phyloP scores from a whole-genome alignment of 352 stramenopile genomes.

The Globisporangium cystogenes region DNA sequence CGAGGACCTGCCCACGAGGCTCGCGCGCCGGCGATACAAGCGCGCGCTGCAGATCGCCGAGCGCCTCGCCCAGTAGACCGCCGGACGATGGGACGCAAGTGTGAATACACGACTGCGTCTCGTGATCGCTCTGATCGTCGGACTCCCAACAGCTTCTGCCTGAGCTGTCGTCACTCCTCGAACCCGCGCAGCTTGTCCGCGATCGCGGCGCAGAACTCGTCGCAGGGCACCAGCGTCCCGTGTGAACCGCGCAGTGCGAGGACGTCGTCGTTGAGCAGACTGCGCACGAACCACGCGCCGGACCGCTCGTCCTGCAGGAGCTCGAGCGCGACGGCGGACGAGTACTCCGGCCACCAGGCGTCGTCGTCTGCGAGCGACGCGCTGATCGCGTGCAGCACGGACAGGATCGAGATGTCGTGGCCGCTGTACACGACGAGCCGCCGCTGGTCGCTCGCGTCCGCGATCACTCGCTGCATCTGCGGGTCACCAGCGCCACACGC shows the following conservation, averaged over 20 bases:
- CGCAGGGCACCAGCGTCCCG: slow-evolving; percentile 17
- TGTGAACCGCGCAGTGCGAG: slow-evolving; percentile 18
- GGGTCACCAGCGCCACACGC: background rate
- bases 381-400: slow-evolving; percentile 61
- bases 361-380: slow-evolving; percentile 36
- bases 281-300: slow-evolving; percentile 51
- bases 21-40: slow-evolving; percentile 72
- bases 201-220: slow-evolving; percentile 41
- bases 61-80: slow-evolving; percentile 34
- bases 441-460: slow-evolving; percentile 30
- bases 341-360: slow-evolving; percentile 71
- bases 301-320: slow-evolving; percentile 51
- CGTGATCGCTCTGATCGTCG: too few relatives aligned
- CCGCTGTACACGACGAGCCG: slow-evolving; percentile 75
- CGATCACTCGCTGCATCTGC: slow-evolving; percentile 38
- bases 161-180: background rate
- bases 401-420: slow-evolving; percentile 76
- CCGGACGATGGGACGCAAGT: background rate
- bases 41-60: slow-evolving; percentile 72
- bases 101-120: too few relatives aligned
- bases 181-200: slow-evolving; percentile 17
- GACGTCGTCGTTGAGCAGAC: slow-evolving; percentile 41
- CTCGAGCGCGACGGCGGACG: slow-evolving; percentile 57
- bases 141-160: too few relatives aligned
- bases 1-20: slow-evolving; percentile 46